Evolutionary conservation across 2,329 filamentous ascomycete species (phyloP), one percentile per base, ranked within the genome.

Genomic region (Colletotrichum gigasporum): DNA sequence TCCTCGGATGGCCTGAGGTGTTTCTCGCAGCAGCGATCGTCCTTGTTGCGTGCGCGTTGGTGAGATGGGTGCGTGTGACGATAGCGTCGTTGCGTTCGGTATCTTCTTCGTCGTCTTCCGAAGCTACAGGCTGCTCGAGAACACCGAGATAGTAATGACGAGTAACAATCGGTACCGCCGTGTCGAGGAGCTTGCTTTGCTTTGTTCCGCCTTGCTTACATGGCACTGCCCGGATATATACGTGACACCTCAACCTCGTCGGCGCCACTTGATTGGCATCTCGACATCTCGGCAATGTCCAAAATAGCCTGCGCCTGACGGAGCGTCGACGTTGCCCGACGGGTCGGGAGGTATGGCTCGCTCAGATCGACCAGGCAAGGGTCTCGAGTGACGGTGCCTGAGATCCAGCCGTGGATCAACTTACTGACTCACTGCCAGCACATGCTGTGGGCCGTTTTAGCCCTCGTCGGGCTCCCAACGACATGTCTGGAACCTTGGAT

Each of bases 401-500:
- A 62, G 62, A 62, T 54, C 42, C 56, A 55, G 44, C 56, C 62
- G 42, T 50, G 56, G 41, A 50, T 39, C 42, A 24, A 48, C n/a
- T 48, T 34, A 61, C 62, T 61, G 61, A 63, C 55, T 63, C 61
- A 63, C 56, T 62, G 62, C 62, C 62, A 65, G 28, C 62, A 35
- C 56, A 65, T 42, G 26, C 24, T 60, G 62, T 65, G 62, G 62
- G 56, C 62, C 56, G 45, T 41, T 14, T 48, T 60, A 32, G 61
- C 39, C n/a, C n/a, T 35, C 30, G 32, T 47, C 32, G 39, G 54
- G 55, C 55, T 52, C 42, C 50, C 48, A 54, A 28, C 48, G 42
- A 14, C 47, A 51, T 32, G 20, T 35, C 48, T 61, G 42, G 41
- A 65, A 55, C 56, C 28, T 39, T 35, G 28, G 48, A 65, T 51